phyloP scores from a whole-genome alignment of 768 basidiomycete species.

The Nidula microcarpa region DNA sequence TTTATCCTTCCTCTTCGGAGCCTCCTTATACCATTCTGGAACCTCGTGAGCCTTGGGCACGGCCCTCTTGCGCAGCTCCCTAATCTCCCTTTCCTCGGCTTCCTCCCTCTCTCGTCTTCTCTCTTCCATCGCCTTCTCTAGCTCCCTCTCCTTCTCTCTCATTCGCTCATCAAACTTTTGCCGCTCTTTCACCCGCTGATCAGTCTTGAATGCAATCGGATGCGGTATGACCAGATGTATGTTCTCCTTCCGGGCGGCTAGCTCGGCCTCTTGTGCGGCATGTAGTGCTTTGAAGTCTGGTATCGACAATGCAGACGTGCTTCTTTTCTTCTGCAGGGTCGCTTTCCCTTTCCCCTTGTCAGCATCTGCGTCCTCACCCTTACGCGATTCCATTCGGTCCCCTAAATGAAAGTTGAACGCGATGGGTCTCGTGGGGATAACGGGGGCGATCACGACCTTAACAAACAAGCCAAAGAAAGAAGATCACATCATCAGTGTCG shows the following conservation, averaged over 20 bases:
- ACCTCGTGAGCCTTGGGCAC: conserved; percentile 69
- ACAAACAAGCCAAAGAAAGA: conserved; percentile 5
- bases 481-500: not conserved
- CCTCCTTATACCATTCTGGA: conserved; percentile 74
- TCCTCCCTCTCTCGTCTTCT: conserved; percentile 41
- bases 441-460: conserved; percentile 11
- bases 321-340: not conserved
- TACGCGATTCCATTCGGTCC: conserved; percentile 45
- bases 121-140: conserved; percentile 44
- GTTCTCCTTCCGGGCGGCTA: conserved; percentile 42
- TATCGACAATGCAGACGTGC: conserved; percentile 13
- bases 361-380: conserved; percentile 24
- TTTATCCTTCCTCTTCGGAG: conserved; percentile 48
- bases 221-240: conserved; percentile 45
- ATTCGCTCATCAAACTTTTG: conserved; percentile 60
- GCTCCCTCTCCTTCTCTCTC: conserved; percentile 52
- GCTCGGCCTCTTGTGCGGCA: conserved; percentile 40
- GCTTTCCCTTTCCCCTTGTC: conserved; percentile 14
- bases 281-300: conserved; percentile 58
- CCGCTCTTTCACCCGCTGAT: conserved; percentile 56
- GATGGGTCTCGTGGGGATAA: conserved; percentile 39
- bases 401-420: conserved; percentile 54
- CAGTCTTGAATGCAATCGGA: conserved; percentile 48
- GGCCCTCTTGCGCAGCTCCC: conserved; percentile 57
- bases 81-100: conserved; percentile 59